A percentile compares a stretch with the other conserved stretches of the same genome.
These are phyloP conservation scores for Fistulifera pelliculosa DNA, from an alignment of 108 stramenopile genomes.

Conservation along the genomic window DNA sequence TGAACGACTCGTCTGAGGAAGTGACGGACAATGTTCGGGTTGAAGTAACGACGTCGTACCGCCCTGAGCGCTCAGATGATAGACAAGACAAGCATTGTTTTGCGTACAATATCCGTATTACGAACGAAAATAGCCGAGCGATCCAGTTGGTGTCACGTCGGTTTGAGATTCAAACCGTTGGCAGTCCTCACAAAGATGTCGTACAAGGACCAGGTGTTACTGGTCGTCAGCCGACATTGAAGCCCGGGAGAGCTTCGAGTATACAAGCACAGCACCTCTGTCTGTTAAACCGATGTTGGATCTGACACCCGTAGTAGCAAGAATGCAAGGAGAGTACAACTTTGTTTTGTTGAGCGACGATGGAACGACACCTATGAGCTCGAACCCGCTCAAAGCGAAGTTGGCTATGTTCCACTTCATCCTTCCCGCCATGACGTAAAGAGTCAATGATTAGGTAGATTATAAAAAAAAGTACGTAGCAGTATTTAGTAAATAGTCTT, in stretches of 20 bases:
- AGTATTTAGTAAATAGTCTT: no score
- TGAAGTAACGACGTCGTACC: constrained; percentile 73
- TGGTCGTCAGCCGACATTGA: constrained; percentile 84
- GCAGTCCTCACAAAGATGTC: constrained; percentile 73
- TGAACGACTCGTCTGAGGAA: constrained; percentile 60
- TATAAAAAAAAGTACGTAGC: no score
- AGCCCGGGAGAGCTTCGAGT: constrained; percentile 91
- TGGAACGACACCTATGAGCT: constrained; percentile 61
- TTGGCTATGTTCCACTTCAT: constrained; percentile 83
- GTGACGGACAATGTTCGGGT: constrained; percentile 71
- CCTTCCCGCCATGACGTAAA: constrained; percentile 39
- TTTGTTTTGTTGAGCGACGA: constrained; percentile 70
- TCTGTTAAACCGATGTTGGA: constrained; percentile 69
- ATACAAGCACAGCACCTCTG: constrained; percentile 82
- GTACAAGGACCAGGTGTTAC: constrained; percentile 87
- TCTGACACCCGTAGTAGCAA: constrained; percentile 79
- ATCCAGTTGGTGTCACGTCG: constrained; percentile 83
- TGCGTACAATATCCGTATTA: constrained; percentile 90
- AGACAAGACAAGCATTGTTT: constrained; percentile 81
- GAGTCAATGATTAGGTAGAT: no score
- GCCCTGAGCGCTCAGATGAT: constrained; percentile 80
- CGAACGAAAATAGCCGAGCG: constrained; percentile 63
- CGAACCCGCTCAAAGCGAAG: constrained; percentile 75
- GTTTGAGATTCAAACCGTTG: constrained; percentile 87
- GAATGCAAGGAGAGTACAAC: constrained; percentile 84